Evolutionary conservation across 371 early-diverging fungal genomes (phyloP), one percentile per base, ranked within the genome.

Genomic region (Apophysomyces sp.): DNA sequence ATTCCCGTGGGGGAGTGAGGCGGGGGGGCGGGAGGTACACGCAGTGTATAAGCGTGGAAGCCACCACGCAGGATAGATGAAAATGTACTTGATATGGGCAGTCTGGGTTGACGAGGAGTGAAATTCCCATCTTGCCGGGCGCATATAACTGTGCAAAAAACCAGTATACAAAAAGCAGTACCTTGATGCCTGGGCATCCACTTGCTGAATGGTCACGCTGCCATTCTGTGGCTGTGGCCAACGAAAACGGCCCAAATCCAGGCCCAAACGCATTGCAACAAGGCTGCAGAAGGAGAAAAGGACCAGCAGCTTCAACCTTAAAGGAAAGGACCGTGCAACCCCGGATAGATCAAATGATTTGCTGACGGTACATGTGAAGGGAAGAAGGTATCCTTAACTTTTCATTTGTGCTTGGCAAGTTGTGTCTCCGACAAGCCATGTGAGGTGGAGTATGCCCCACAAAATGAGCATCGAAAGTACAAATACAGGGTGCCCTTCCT

Each of bases 11-110:
- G n/a, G n/a, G n/a, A n/a, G n/a, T n/a, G n/a, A n/a, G n/a, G n/a
- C n/a, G n/a, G n/a, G 58, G 36, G 39, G 58, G 61, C 2, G 64
- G 63, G 0, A 57, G 49, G 34, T 59, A 68, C 1, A 41, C 18
- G 15, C 68, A 68, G 9, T 55, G 61, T 15, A 63, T 37, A 21
- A 54, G 49, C 0, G 39, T 7, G 28, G 40, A 26, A 31, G 34
- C 54, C 5, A 63, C n/a, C 0, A 16, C 28, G 21, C 59, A 61
- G 39, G 58, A 52, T n/a, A 63, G 18, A 2, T 29, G 30, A 52
- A 58, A 58, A 0, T 52, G 21, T 21, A 64, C 41, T 0, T 24
- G 59, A 16, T 53, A 26, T 12, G 58, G 53, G 15, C 16, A 58
- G 27, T 53, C 29, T 3, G 59, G 59, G 5, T 58, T 53, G 3